Evolutionary conservation across 1,284 basidiomycete species (phyloP).

Genomic region (Tremellales sp.): DNA sequence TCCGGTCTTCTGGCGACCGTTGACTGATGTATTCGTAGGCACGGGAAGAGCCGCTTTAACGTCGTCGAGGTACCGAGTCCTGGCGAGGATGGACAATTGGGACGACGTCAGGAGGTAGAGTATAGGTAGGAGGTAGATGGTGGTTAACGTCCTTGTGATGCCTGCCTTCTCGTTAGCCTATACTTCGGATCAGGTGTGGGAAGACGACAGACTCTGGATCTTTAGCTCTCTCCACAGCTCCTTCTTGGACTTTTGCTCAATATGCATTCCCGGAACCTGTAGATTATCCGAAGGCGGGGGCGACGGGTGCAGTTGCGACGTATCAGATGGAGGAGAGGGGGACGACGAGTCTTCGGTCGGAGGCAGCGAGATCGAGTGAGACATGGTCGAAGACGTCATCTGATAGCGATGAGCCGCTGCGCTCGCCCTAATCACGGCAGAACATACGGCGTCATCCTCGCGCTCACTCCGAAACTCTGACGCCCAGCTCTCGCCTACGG

Average conservation of each 20-base stretch:
- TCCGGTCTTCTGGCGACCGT: conserved; percentile 2
- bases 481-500: conserved; percentile 33
- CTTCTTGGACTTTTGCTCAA: conserved; percentile 36
- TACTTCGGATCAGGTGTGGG: background rate
- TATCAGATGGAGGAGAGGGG: conserved; percentile 32
- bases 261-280: background rate
- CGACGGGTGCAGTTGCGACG: conserved; percentile 21
- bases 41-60: conserved; percentile 24
- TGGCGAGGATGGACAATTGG: conserved; percentile 43
- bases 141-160: conserved; percentile 42
- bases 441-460: conserved; percentile 33
- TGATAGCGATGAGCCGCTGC: conserved; percentile 5
- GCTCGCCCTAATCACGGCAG: background rate
- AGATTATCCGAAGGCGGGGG: conserved; percentile 12
- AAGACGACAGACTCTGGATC: conserved; percentile 35
- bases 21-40: background rate
- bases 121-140: conserved; percentile 46
- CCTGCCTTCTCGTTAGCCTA: conserved; percentile 23
- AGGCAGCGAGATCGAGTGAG: conserved; percentile 44
- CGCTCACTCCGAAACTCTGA: conserved; percentile 26
- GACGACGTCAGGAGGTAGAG: conserved; percentile 45
- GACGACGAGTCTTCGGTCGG: conserved; percentile 40
- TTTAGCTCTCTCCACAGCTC: conserved; percentile 49
- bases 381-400: conserved; percentile 35
- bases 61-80: conserved; percentile 40